Conservation (phyloP, 345 rosid genomes). For the Eucalyptus regnans region DNA sequence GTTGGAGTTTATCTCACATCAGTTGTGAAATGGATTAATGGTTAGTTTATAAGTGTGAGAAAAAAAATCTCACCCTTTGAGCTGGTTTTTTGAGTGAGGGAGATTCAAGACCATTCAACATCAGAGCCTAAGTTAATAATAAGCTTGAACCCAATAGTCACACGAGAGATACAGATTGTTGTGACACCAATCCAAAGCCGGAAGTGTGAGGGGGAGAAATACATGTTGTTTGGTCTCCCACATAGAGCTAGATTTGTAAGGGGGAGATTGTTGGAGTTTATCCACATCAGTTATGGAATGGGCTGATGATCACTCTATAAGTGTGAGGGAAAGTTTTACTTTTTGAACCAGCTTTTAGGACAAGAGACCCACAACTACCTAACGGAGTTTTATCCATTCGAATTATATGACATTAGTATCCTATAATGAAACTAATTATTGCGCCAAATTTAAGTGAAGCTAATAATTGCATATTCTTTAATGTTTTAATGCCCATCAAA, state of each 20-base stretch:
- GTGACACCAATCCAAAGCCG: no score
- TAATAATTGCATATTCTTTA: neutral
- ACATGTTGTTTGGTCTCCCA: no score
- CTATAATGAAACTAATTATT: no score
- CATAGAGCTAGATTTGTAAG: no score
- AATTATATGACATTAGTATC: neutral
- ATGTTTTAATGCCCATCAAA: neutral
- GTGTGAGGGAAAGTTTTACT: no score
- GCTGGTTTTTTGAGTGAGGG: no score
- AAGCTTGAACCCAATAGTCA: no score
- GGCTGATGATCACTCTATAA: neutral
- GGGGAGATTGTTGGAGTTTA: no score
- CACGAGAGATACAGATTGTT: rapidly evolving
- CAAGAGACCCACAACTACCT: neutral
- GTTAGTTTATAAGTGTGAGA: no score
- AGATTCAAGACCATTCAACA: neutral
- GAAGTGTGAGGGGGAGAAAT: no score
- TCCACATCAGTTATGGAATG: neutral
- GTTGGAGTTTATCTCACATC: neutral
- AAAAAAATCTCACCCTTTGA: neutral
- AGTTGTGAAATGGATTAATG: neutral
- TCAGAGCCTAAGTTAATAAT: no score
- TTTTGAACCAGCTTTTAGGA: neutral
- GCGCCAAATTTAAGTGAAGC: neutral
- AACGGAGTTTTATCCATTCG: neutral